phyloP scores from a whole-genome alignment of 495 filamentous ascomycete genomes.

The Penicillium cataractarum region DNA sequence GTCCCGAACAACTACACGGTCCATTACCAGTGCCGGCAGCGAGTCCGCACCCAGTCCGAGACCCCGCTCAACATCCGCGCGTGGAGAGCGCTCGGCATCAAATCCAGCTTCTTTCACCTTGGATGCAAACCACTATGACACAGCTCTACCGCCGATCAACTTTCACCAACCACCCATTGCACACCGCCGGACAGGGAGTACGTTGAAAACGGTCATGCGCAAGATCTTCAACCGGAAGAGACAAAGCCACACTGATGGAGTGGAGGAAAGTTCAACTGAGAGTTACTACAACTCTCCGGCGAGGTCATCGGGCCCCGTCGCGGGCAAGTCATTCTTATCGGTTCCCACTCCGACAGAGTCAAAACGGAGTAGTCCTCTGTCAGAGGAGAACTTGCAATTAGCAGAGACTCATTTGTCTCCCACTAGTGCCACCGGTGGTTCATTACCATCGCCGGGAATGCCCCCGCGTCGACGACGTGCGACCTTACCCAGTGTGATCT shows the following conservation, averaged over 20 bases:
- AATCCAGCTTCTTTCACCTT: conserved; percentile 21
- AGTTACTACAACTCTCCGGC: conserved; percentile 10
- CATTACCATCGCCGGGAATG: conserved; percentile 26
- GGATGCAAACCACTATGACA: conserved; percentile 32
- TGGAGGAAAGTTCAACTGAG: conserved; percentile 34
- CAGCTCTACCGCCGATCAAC: conserved; percentile 32
- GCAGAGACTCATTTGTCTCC: conserved; percentile 30
- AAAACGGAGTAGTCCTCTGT: conserved; percentile 34
- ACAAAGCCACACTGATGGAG: conserved; percentile 40
- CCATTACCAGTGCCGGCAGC: conserved; percentile 29
- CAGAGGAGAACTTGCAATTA: conserved; percentile 26
- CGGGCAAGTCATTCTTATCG: conserved; percentile 21
- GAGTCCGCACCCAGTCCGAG: conserved; percentile 22
- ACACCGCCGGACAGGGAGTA: conserved; percentile 49
- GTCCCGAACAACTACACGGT: conserved; percentile 21
- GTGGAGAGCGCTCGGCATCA: conserved; percentile 24
- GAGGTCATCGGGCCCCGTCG: conserved; percentile 8
- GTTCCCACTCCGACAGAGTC: conserved; percentile 32
- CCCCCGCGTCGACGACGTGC: conserved; percentile 40
- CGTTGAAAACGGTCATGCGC: conserved; percentile 52
- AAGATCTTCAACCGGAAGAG: conserved; percentile 51
- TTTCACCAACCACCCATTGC: conserved; percentile 23
- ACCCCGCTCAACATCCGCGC: conserved; percentile 20
- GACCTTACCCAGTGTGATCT: conserved; percentile 49
- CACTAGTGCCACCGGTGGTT: conserved; percentile 26